A percentile compares a stretch with the other conserved stretches of the same genome.
phyloP scores from a whole-genome alignment of 1,284 basidiomycete genomes.

The Fomes fomentarius region DNA sequence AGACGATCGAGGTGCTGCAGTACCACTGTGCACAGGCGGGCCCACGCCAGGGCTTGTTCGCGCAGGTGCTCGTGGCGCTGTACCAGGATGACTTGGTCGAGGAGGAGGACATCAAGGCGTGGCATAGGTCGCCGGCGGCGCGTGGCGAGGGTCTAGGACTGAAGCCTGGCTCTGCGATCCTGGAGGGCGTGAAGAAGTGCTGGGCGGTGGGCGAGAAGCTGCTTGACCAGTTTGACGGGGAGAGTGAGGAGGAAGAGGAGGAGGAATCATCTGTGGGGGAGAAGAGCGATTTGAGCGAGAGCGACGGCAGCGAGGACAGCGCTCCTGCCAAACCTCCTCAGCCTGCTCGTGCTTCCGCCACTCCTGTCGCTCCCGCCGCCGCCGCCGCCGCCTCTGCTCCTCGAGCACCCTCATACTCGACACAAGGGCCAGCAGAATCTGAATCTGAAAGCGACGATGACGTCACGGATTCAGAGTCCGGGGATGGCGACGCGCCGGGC shows the following conservation, averaged over 20 bases:
- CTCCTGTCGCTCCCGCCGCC: neutral
- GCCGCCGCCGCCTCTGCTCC: constrained; percentile 4
- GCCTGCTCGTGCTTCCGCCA: neutral
- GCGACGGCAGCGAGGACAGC: constrained; percentile 18
- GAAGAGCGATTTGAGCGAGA: constrained; percentile 25
- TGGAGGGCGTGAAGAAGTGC: constrained; percentile 65
- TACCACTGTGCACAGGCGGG: constrained; percentile 62
- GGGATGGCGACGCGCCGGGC: constrained; percentile 7
- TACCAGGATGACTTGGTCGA: constrained; percentile 82
- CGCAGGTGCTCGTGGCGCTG: constrained; percentile 72
- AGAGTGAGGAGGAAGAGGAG: constrained; percentile 52
- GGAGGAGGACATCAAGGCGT: constrained; percentile 76
- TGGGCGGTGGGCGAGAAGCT: constrained; percentile 74
- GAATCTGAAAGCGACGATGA: constrained; percentile 28
- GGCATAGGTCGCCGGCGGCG: constrained; percentile 59
- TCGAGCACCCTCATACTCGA: neutral
- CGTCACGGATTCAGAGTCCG: constrained; percentile 12
- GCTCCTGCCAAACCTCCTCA: neutral
- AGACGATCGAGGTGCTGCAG: constrained; percentile 75
- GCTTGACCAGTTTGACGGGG: constrained; percentile 78
- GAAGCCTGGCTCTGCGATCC: constrained; percentile 38
- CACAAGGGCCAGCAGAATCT: constrained; percentile 26
- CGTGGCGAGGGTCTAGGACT: constrained; percentile 51
- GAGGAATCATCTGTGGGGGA: constrained; percentile 33
- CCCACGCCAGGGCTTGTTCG: constrained; percentile 65